phyloP scores from a whole-genome alignment of 2,329 filamentous ascomycete genomes.

The Coniochaeta sp. region DNA sequence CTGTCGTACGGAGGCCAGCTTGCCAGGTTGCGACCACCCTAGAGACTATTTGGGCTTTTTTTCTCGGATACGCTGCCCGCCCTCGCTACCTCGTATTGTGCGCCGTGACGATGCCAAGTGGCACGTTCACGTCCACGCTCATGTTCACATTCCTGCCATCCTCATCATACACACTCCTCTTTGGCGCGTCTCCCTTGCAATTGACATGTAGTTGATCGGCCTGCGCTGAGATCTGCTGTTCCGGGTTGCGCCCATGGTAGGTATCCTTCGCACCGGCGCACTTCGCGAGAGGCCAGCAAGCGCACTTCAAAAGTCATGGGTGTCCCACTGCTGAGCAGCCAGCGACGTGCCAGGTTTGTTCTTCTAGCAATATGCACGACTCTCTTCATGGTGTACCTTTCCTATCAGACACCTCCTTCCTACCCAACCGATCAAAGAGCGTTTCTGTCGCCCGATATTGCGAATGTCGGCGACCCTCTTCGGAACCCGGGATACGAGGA shows the following conservation, averaged over 20 bases:
- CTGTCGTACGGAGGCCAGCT: neutral
- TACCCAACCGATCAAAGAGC: neutral
- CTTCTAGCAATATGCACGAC: constrained; percentile 10
- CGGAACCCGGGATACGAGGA: neutral
- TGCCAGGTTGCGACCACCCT: neutral
- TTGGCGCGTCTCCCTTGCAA: neutral
- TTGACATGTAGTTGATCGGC: neutral
- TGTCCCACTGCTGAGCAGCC: constrained; percentile 8
- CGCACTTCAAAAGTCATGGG: constrained; percentile 7
- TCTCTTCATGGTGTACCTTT: constrained; percentile 11
- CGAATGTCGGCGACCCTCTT: neutral
- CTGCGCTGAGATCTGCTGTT: neutral
- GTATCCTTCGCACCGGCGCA: neutral
- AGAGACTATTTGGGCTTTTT: no score
- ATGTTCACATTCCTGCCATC: neutral
- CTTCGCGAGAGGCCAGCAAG: neutral
- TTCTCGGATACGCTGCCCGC: no score
- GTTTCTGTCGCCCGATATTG: constrained; percentile 3
- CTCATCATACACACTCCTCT: neutral
- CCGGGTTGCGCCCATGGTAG: neutral
- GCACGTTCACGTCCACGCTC: neutral
- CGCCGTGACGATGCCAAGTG: neutral
- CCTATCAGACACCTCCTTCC: constrained; percentile 8
- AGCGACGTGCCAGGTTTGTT: constrained; percentile 10
- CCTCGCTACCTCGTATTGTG: neutral